phyloP scores from a whole-genome alignment of 352 stramenopile species.

The Thalassiosira ordinaria region DNA sequence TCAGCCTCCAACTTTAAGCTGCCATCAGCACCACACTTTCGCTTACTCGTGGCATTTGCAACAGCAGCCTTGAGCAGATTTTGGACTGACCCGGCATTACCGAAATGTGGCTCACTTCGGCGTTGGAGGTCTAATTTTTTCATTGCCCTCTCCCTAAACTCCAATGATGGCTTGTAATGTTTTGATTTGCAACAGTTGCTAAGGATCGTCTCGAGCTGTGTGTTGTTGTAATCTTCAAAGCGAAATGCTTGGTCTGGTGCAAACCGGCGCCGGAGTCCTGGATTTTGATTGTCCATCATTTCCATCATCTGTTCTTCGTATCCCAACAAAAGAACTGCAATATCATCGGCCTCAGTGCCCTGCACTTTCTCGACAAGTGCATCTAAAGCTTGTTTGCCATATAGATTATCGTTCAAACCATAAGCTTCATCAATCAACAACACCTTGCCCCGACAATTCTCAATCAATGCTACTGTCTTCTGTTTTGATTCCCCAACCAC shows the following conservation, averaged over 20 bases:
- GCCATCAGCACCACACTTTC: constrained; percentile 17
- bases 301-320: constrained; percentile 91
- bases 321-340: constrained; percentile 91
- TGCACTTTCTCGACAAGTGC: constrained; percentile 92
- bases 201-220: constrained; percentile 81
- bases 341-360: constrained; percentile 89
- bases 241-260: constrained; percentile 89
- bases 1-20: constrained; percentile 43
- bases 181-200: constrained; percentile 32
- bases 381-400: constrained; percentile 82
- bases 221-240: constrained; percentile 92
- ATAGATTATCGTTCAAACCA: constrained; percentile 83
- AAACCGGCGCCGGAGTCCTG: constrained; percentile 89
- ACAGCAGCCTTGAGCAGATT: constrained; percentile 87
- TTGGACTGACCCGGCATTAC: constrained; percentile 90
- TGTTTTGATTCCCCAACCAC: constrained; percentile 89
- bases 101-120: constrained; percentile 85
- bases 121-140: constrained; percentile 44
- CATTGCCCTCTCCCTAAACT: constrained; percentile 50
- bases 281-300: constrained; percentile 91
- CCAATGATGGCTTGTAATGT: constrained; percentile 45
- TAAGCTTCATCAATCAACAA: constrained; percentile 94
- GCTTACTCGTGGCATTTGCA: constrained; percentile 66
- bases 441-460: constrained; percentile 89
- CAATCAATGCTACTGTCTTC: constrained; percentile 89